Evolutionary conservation across 768 basidiomycete genomes (phyloP).

Genomic region (Boletus huronensis): DNA sequence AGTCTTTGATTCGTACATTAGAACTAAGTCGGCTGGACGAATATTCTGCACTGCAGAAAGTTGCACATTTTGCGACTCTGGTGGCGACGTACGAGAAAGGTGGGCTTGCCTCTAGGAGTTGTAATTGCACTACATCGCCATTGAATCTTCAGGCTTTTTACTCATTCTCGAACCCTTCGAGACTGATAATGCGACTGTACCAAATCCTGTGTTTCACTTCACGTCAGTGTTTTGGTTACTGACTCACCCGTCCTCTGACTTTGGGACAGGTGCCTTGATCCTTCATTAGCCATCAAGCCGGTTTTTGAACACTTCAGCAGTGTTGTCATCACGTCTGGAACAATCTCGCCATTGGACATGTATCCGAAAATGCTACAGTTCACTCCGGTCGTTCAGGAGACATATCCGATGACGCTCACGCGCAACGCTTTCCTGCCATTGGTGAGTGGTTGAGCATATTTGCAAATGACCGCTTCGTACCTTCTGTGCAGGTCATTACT

Average conservation of each 20-base stretch:
- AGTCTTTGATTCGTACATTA: conserved; percentile 89
- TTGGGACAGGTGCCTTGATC: conserved; percentile 82
- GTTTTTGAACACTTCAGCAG: conserved; percentile 98
- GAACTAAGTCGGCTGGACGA: conserved; percentile 90
- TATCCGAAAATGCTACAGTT: conserved; percentile 99
- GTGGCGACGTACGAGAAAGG: conserved; percentile 99
- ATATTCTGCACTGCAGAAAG: conserved; percentile 87
- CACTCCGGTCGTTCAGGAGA: conserved; percentile 93
- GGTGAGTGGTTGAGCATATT: conserved; percentile 42
- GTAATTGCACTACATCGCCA: background rate
- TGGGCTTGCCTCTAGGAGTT: conserved; percentile 24
- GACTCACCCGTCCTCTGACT: conserved; percentile 7
- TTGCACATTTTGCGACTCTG: conserved; percentile 92
- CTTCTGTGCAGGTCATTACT: conserved; percentile 75
- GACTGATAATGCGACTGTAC: conserved; percentile 96
- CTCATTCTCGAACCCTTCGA: conserved; percentile 98
- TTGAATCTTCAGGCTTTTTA: conserved; percentile 66
- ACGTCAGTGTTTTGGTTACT: conserved; percentile 51
- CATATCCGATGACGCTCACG: conserved; percentile 96
- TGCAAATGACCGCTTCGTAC: background rate
- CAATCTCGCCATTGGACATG: conserved; percentile 98
- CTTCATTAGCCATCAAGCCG: conserved; percentile 94
- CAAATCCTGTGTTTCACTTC: conserved; percentile 97
- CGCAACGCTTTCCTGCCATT: conserved; percentile 95
- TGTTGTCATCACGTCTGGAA: conserved; percentile 98